These are phyloP conservation scores for Suhomyces vadensis DNA, from an alignment of 805 yeast species.

Conservation along the genomic window DNA sequence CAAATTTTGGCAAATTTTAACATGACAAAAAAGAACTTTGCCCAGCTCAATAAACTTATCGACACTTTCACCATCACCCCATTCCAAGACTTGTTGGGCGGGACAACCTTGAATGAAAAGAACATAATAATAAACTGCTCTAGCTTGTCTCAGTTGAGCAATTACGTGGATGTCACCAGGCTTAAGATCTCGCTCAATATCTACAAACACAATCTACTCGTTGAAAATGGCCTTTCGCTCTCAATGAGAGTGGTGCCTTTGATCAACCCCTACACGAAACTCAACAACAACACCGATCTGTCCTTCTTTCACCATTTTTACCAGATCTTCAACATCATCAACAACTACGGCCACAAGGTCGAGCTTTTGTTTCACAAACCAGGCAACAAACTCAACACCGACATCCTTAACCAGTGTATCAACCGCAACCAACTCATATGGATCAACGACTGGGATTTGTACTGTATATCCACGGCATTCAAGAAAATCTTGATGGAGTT, in stretches of 20 bases:
- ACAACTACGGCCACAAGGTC: constrained; percentile 40
- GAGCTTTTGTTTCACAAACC: constrained; percentile 57
- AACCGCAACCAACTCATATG: constrained; percentile 55
- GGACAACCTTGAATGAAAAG: background rate
- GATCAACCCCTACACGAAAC: constrained; percentile 21
- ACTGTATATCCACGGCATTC: constrained; percentile 48
- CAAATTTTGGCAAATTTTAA: constrained; percentile 66
- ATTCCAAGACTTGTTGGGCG: constrained; percentile 5
- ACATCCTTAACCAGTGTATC: constrained; percentile 50
- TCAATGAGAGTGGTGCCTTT: constrained; percentile 21
- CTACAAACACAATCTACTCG: constrained; percentile 63
- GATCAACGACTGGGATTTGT: constrained; percentile 58
- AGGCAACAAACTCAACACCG: constrained; percentile 49
- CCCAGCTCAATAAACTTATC: constrained; percentile 26
- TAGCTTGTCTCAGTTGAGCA: constrained; percentile 54
- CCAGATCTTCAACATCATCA: constrained; percentile 51
- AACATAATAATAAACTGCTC: constrained; percentile 45
- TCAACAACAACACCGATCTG: constrained; percentile 20
- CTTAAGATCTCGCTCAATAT: constrained; percentile 75
- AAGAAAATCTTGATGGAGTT: constrained; percentile 52
- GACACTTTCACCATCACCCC: constrained; percentile 24
- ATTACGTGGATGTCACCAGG: constrained; percentile 68
- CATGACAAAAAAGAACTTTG: constrained; percentile 33
- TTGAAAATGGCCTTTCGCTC: constrained; percentile 35
- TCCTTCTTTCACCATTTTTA: constrained; percentile 45